Evolutionary conservation across 2,329 filamentous ascomycete species (phyloP), one percentile per base, ranked within the genome.

Genomic region (Aaosphaeria pasadenensis): DNA sequence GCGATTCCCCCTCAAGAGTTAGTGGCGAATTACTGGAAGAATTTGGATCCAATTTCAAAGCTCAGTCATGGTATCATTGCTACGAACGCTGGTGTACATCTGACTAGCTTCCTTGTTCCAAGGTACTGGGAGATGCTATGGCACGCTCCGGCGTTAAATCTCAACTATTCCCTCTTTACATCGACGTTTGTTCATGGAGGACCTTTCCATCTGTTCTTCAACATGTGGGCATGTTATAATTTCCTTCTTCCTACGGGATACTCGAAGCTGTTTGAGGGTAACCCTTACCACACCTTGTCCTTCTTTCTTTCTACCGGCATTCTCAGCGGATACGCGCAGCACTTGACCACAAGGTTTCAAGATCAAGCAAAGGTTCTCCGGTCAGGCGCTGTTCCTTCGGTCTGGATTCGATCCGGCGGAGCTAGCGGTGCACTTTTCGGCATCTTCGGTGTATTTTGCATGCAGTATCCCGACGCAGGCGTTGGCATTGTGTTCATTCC

Each of bases 401-500:
- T 58, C 9, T 9, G 63, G 42, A 60, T 65, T 33, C 53, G 55
- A 33, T 57, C 56, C 30, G 64, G 64, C n/a, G 66, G 66, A 30
- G 64, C 65, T 5, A 67, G 64, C 46, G 66, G 66, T 17, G 66
- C 66, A 7, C 45, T 69, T 5, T 67, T 68, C 38, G 45, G 42
- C 3, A 11, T 48, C 5, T 44, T 53, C 17, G 48, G 35, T 7
- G 50, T 42, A 2, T 69, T 65, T 40, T 67, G 64, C 39, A 59
- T 61, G 54, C 56, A 67, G 42, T 67, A 65, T 44, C 66, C 66
- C 0, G 53, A 56, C 7, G 54, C 57, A 11, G 53, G 58, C 6
- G 46, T 69, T 3, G 65, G 65, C 1, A 59, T 69, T 35, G 46
- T 69, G 11, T 65, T 69, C 35, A n/a, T 69, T 4, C 66, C 66